A percentile compares a stretch with the other conserved stretches of the same genome.
Conservation (phyloP, 2,329 filamentous ascomycete genomes). For the Cytospora mali region DNA sequence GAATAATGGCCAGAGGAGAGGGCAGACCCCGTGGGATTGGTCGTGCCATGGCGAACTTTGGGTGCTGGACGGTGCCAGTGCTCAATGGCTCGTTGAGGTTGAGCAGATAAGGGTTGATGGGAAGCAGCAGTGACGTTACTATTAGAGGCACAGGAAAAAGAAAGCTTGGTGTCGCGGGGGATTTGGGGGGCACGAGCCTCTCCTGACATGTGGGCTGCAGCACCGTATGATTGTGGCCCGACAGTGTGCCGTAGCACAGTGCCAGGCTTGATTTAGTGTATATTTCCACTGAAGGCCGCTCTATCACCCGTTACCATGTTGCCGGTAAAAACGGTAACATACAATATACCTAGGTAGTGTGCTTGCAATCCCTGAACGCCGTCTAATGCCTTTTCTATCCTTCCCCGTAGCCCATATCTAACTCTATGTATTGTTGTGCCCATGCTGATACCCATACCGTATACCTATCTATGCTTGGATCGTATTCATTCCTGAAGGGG, state of each 20-base stretch:
- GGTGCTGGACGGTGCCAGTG: slow-evolving; percentile 36
- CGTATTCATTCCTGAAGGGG: slow-evolving; percentile 14
- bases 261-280: background rate
- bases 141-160: background rate
- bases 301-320: too few species aligned
- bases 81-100: slow-evolving; percentile 37
- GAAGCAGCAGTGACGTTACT: background rate
- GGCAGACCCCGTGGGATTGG: slow-evolving; percentile 34
- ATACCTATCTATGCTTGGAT: background rate
- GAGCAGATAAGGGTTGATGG: slow-evolving; percentile 15
- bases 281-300: too few species aligned
- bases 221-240: slow-evolving; percentile 13
- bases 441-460: background rate
- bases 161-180: background rate
- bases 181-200: slow-evolving; percentile 15
- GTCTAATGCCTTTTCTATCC: slow-evolving; percentile 4
- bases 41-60: slow-evolving; percentile 37
- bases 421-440: background rate
- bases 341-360: too few species aligned
- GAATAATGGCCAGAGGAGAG: slow-evolving; percentile 32
- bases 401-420: background rate
- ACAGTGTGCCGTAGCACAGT: slow-evolving; percentile 9
- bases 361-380: slow-evolving; percentile 15
- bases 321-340: too few species aligned
- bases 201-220: slow-evolving; percentile 7